Evolutionary conservation across 2,329 filamentous ascomycete species (phyloP).

Genomic region (Curvularia spicifera): DNA sequence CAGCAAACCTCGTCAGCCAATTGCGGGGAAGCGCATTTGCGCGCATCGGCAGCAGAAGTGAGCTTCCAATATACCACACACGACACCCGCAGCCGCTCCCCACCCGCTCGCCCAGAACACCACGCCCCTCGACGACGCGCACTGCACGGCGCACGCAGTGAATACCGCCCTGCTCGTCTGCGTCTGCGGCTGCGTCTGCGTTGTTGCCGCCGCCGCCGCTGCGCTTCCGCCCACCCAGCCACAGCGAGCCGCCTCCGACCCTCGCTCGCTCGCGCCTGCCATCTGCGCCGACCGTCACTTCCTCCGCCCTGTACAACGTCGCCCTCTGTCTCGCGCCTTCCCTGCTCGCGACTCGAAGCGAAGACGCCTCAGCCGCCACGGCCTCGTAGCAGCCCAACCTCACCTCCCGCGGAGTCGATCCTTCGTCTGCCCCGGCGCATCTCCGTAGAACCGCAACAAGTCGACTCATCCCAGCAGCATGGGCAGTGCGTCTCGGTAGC

Average conservation of each 20-base stretch:
- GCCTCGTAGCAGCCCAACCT: conserved; percentile 4
- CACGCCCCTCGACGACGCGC: neutral
- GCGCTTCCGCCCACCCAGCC: conserved; percentile 4
- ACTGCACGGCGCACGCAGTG: neutral
- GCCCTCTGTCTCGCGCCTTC: conserved; percentile 31
- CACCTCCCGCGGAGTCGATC: neutral
- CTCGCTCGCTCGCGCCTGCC: conserved; percentile 9
- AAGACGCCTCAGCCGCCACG: conserved; percentile 22
- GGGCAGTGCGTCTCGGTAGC: conserved; percentile 44
- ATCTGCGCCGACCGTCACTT: conserved; percentile 12
- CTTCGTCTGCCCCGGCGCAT: conserved; percentile 18
- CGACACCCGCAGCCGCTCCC: conserved; percentile 3
- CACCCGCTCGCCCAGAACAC: no score
- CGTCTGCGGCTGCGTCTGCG: no score
- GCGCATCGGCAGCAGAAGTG: conserved; percentile 2
- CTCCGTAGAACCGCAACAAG: conserved; percentile 12
- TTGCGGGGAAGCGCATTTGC: conserved; percentile 37
- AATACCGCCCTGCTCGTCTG: neutral
- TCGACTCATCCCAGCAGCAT: conserved; percentile 39
- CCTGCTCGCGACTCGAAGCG: conserved; percentile 20
- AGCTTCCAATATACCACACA: conserved; percentile 16
- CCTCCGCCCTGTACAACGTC: conserved; percentile 17
- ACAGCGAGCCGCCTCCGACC: neutral
- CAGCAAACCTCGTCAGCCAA: conserved; percentile 34
- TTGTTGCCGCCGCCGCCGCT: neutral